These are phyloP conservation scores for Ceratobasidium sp. DNA, from an alignment of 1,284 basidiomycete genomes.

Conservation along the genomic window DNA sequence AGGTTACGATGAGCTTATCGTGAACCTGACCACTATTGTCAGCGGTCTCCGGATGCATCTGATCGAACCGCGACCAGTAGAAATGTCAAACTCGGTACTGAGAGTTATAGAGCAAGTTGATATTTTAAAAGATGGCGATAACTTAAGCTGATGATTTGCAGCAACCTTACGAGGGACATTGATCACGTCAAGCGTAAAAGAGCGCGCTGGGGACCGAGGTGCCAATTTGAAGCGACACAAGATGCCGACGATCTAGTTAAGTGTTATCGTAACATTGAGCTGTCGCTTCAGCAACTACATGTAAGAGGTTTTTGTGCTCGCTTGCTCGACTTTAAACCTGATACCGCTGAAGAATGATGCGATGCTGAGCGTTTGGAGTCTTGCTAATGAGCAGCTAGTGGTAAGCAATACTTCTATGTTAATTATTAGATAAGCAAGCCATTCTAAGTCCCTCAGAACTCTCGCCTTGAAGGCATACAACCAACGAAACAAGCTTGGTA, in stretches of 20 bases:
- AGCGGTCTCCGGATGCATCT: too few relatives aligned
- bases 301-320: not conserved
- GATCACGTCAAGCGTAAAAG: too few relatives aligned
- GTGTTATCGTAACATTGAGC: conserved; percentile 11
- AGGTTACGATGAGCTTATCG: too few relatives aligned
- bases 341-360: not conserved
- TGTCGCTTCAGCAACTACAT: not conserved
- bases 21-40: too few relatives aligned
- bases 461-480: not conserved
- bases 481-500: not conserved
- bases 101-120: too few relatives aligned
- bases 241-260: not conserved
- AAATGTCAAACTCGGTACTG: too few relatives aligned
- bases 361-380: not conserved
- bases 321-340: not conserved
- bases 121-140: too few relatives aligned
- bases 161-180: too few relatives aligned
- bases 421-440: not conserved
- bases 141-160: too few relatives aligned
- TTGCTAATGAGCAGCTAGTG: not conserved
- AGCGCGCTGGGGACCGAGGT: too few relatives aligned
- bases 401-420: not conserved
- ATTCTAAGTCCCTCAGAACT: not conserved
- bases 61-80: too few relatives aligned
- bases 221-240: not conserved